A percentile compares a stretch with the other conserved stretches of the same genome.
Conservation (phyloP, 441 rosid genomes). For the Pelargonium myrrhifolium region DNA sequence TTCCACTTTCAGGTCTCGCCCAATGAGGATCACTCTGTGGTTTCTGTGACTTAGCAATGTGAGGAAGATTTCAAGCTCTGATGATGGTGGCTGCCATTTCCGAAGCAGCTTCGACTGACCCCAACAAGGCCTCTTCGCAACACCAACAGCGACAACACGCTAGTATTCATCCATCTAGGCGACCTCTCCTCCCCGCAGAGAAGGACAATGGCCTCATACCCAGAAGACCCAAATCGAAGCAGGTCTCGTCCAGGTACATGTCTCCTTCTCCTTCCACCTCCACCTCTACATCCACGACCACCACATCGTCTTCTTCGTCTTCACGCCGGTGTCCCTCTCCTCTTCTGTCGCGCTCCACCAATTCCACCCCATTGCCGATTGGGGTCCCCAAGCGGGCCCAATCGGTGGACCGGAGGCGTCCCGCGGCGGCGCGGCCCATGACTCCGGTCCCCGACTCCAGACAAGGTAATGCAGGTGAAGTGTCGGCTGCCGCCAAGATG, state of each 20-base stretch:
- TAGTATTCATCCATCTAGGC: neutral
- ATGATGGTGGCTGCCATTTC: slow-evolving; percentile 61
- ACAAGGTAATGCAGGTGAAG: slow-evolving; percentile 28
- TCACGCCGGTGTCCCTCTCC: slow-evolving; percentile 16
- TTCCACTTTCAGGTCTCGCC: neutral
- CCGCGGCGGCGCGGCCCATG: slow-evolving; percentile 18
- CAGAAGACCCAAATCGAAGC: slow-evolving; percentile 51
- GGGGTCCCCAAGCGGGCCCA: slow-evolving; percentile 51
- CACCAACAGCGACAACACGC: neutral
- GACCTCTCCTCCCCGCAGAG: neutral
- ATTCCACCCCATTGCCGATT: slow-evolving; percentile 27
- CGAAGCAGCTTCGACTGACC: slow-evolving; percentile 31
- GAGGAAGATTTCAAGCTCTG: slow-evolving; percentile 10
- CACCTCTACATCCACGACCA: slow-evolving; percentile 29
- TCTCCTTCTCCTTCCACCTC: slow-evolving; percentile 73
- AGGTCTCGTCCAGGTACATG: slow-evolving; percentile 69
- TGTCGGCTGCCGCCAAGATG: slow-evolving; percentile 47
- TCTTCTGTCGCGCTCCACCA: slow-evolving; percentile 8
- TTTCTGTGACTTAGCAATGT: neutral
- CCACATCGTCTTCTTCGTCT: slow-evolving; percentile 33
- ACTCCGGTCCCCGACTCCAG: slow-evolving; percentile 24
- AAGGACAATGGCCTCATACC: slow-evolving; percentile 3
- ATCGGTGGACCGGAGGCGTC: slow-evolving; percentile 37
- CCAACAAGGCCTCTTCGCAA: neutral
- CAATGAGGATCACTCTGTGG: neutral